Evolutionary conservation across 2,329 filamentous ascomycete species (phyloP).

Genomic region (Torrubiellomyces zombiae): DNA sequence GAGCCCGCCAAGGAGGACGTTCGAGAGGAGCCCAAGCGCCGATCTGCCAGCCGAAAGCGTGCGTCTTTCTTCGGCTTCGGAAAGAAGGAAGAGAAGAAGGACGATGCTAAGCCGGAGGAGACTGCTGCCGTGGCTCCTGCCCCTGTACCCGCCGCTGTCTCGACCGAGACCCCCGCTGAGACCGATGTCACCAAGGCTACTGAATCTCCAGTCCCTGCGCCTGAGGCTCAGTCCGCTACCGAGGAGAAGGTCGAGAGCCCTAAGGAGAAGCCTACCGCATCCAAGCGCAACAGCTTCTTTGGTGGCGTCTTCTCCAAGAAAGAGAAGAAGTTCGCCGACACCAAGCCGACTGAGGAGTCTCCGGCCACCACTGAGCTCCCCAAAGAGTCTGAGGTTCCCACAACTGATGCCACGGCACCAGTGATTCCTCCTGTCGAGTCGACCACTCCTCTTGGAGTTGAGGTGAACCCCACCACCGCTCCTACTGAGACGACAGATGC

Average conservation of each 20-base stretch:
- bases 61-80: slow-evolving; percentile 46
- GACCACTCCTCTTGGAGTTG: slow-evolving; percentile 36
- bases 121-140: slow-evolving; percentile 16
- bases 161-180: slow-evolving; percentile 20
- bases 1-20: slow-evolving; percentile 27
- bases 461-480: slow-evolving; percentile 34
- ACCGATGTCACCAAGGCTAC: slow-evolving; percentile 17
- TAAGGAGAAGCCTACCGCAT: slow-evolving; percentile 31
- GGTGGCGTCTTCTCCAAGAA: slow-evolving; percentile 33
- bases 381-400: slow-evolving; percentile 26
- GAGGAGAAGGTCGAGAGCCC: slow-evolving; percentile 24
- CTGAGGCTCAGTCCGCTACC: slow-evolving; percentile 14
- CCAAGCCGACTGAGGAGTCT: slow-evolving; percentile 22
- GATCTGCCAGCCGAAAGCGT: slow-evolving; percentile 49
- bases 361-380: slow-evolving; percentile 20
- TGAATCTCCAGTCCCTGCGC: slow-evolving; percentile 17
- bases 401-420: slow-evolving; percentile 34
- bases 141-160: slow-evolving; percentile 16
- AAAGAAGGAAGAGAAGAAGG: slow-evolving; percentile 35
- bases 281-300: slow-evolving; percentile 42
- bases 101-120: slow-evolving; percentile 18
- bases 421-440: slow-evolving; percentile 44
- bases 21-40: slow-evolving; percentile 42
- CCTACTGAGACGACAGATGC: slow-evolving; percentile 26
- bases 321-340: slow-evolving; percentile 41